Evolutionary conservation across 2,329 filamentous ascomycete genomes (phyloP), one percentile per base, ranked within the genome.

Genomic region (Colletotrichum neosansevieriae): DNA sequence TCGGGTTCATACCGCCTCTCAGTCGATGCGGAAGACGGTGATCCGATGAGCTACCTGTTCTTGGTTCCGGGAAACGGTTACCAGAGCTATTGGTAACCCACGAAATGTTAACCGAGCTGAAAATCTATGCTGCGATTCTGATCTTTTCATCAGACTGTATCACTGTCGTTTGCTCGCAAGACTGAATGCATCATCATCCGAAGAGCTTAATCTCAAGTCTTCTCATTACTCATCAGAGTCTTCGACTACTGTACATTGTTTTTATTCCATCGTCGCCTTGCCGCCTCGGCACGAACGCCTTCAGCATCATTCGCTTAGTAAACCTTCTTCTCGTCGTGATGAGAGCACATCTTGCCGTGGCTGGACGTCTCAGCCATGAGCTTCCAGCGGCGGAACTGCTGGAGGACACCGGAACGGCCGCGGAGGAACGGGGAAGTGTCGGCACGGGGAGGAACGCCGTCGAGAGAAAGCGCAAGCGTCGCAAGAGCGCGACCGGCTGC

Each of bases 401-500:
- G 67, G 5, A 67, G 63, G 10, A 69, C 45, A 15, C 58, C 63
- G 2, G 63, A 57, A 42, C 67, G 67, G 40, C 63, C 67, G 2
- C 67, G 74, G 0, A 74, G 75, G 58, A 77, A 76, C 7, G 71
- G 38, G 2, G 66, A 75, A 3, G 74, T 75, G 58, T 72, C 73
- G 7, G 75, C 72, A 6, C 79, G 74, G 6, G 63, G 38, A 0
- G 79, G 79, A 3, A 81, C 74, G 1, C 77, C 78, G 6, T 81
- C 74, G 3, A 81, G 70, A 42, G 76, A 79, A 9, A 79, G 72
- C 2, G 79, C 79, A 29, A 82, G 75, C 2, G 63, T 69, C 13
- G 86, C 86, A 32, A 85, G 82, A 2, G 81, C 82, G 66, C 82
- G 78, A 2, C 85, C 88, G 56, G 88, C 88, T 3, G 80, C 76